Percentiles rank a stretch among this genome's conserved stretches.
Evolutionary conservation across 371 early-diverging fungal genomes (phyloP).

Genomic region (Phascolomyces articulosus): DNA sequence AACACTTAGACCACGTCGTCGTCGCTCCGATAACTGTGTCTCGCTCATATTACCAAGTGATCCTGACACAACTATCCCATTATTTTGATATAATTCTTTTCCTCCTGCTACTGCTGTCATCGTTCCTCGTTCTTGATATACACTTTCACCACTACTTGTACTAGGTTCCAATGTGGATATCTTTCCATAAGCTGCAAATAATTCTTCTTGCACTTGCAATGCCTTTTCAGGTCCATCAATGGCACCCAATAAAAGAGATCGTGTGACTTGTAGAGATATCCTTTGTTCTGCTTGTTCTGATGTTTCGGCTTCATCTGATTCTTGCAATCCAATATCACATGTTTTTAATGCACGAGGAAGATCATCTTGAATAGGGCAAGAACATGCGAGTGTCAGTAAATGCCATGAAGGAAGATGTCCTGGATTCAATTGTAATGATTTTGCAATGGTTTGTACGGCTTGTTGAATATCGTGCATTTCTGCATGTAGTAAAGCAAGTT

Average conservation of each 20-base stretch:
- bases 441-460: constrained; percentile 36
- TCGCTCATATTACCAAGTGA: constrained; percentile 31
- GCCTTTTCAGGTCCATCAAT: constrained; percentile 56
- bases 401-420: constrained; percentile 80
- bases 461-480: constrained; percentile 69
- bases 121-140: constrained; percentile 2
- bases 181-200: constrained; percentile 66
- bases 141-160: neutral
- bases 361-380: constrained; percentile 43
- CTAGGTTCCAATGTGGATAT: constrained; percentile 30
- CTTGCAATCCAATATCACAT: constrained; percentile 71
- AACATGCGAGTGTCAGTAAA: constrained; percentile 75
- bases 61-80: constrained; percentile 27
- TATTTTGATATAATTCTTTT: constrained; percentile 3
- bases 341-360: constrained; percentile 61
- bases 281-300: constrained; percentile 33
- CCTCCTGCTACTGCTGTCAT: too few species aligned
- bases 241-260: constrained; percentile 19
- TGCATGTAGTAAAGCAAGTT: constrained; percentile 77
- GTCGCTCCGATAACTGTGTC: constrained; percentile 7
- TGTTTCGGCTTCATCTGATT: constrained; percentile 18
- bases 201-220: constrained; percentile 52
- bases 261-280: constrained; percentile 20
- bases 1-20: constrained; percentile 24
- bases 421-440: constrained; percentile 64